Percentiles rank a stretch among this genome's conserved stretches.
These are phyloP conservation scores for Saccharomyces eubayanus DNA, from an alignment of 805 yeast genomes.

Conservation along the genomic window DNA sequence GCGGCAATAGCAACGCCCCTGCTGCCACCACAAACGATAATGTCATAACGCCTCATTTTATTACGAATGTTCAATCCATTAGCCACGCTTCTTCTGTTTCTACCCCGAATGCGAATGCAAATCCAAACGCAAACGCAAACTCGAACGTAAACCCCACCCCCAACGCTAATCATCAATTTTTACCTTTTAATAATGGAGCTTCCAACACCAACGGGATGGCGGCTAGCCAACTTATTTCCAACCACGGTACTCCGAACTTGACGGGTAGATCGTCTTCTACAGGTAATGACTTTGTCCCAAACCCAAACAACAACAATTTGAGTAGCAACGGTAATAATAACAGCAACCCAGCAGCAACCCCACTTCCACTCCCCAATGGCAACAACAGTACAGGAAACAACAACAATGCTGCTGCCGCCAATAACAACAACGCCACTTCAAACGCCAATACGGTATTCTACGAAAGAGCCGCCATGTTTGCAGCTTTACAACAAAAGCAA, in stretches of 20 bases:
- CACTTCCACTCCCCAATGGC: constrained; percentile 7
- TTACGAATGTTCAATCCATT: background rate
- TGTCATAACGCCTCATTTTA: background rate
- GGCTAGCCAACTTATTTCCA: background rate
- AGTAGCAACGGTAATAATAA: background rate
- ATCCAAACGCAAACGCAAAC: background rate
- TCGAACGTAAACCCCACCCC: background rate
- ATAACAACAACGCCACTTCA: constrained; percentile 3
- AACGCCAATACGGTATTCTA: constrained; percentile 17
- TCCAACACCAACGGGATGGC: background rate
- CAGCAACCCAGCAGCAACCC: background rate
- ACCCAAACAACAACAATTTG: background rate
- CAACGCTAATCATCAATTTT: background rate
- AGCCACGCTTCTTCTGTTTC: constrained; percentile 1
- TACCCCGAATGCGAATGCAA: constrained; percentile 10
- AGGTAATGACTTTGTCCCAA: constrained; percentile 3
- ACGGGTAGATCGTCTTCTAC: background rate
- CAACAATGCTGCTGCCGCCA: constrained; percentile 12
- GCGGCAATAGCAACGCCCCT: constrained; percentile 19
- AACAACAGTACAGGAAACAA: constrained; percentile 25
- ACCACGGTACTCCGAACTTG: background rate
- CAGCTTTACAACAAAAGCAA: constrained; percentile 33
- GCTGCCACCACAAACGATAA: constrained; percentile 19
- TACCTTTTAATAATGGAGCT: background rate
- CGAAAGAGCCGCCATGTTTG: constrained; percentile 36